These are phyloP conservation scores for Parsonsia alboflavescens DNA, from an alignment of 257 asterid genomes.

Conservation along the genomic window DNA sequence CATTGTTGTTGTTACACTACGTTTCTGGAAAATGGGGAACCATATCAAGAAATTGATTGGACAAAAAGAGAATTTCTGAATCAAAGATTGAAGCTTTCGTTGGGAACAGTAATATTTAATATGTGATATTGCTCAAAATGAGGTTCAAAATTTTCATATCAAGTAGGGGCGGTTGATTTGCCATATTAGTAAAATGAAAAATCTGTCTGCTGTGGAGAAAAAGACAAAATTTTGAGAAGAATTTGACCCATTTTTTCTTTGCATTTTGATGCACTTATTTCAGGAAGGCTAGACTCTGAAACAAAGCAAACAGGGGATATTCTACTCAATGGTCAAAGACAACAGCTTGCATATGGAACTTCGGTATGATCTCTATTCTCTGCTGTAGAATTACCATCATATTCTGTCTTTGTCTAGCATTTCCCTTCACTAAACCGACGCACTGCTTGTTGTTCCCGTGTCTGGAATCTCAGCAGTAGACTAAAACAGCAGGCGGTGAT, in stretches of 20 bases:
- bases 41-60: background rate
- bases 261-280: background rate
- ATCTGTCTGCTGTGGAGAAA: background rate
- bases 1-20: background rate
- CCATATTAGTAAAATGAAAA: background rate
- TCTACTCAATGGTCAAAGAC: constrained; percentile 41
- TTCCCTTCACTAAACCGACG: too few species aligned
- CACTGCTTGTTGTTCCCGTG: too few species aligned
- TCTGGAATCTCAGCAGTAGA: too few species aligned
- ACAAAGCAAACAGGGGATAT: constrained; percentile 44
- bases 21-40: background rate
- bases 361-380: constrained; percentile 32
- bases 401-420: background rate
- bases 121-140: background rate
- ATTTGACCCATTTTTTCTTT: background rate
- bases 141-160: too few species aligned
- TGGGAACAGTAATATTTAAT: background rate
- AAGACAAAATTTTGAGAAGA: background rate
- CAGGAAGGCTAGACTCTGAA: constrained; percentile 48
- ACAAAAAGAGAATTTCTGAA: background rate
- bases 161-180: too few species aligned
- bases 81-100: background rate
- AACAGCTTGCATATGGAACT: constrained; percentile 50
- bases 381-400: background rate
- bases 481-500: too few species aligned